phyloP scores from a whole-genome alignment of 129 eudicot species.

The Silybum marianum region DNA sequence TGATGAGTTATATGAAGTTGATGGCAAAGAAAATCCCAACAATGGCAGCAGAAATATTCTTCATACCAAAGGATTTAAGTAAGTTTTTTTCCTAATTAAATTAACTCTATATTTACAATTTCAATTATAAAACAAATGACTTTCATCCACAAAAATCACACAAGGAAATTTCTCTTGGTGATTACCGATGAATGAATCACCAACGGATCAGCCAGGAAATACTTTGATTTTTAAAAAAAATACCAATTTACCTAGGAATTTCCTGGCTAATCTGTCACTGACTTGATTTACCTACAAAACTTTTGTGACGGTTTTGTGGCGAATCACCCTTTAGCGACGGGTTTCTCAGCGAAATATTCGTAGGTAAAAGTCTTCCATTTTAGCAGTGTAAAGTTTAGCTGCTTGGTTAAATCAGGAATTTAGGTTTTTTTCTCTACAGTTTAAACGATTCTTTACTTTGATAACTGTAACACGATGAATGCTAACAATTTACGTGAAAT shows the following conservation, averaged over 20 bases:
- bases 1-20: conserved; percentile 55
- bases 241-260: no score
- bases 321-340: no score
- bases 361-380: not conserved
- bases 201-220: no score
- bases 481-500: not conserved
- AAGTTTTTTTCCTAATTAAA: conserved; percentile 11
- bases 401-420: not conserved
- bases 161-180: no score
- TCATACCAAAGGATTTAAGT: conserved; percentile 80
- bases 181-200: no score
- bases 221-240: no score
- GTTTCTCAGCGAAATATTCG: no score
- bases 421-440: not conserved
- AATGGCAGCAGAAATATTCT: conserved; percentile 59
- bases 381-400: not conserved
- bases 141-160: no score
- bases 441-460: not conserved
- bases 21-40: conserved; percentile 43
- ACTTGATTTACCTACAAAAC: no score
- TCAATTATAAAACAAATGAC: not conserved
- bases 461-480: not conserved
- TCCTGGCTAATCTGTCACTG: no score
- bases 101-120: not conserved
- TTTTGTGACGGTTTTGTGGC: no score